These are phyloP conservation scores for Schizochytrium sp. DNA, from an alignment of 108 stramenopile species.

Conservation along the genomic window DNA sequence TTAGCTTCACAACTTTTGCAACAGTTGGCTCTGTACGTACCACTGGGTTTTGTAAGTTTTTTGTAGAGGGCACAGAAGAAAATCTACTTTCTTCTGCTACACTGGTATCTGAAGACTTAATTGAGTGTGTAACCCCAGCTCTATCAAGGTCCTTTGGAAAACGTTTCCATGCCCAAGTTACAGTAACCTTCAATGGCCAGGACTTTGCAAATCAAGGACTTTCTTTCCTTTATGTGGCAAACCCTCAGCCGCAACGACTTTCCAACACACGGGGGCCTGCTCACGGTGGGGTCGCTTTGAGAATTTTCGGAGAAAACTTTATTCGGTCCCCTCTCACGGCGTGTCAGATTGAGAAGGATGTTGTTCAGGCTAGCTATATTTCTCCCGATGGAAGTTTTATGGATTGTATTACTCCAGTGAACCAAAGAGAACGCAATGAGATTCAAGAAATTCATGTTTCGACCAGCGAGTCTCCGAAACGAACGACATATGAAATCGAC, in stretches of 20 bases:
- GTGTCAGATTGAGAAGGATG: conserved; percentile 18
- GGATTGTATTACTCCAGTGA: conserved; percentile 3
- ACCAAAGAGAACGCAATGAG: conserved; percentile 3
- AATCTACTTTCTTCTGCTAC: background rate
- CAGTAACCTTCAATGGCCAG: conserved; percentile 31
- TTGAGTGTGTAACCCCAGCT: background rate
- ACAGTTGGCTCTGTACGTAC: too few species aligned
- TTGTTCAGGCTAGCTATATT: background rate
- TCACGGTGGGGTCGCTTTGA: background rate
- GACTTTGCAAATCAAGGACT: background rate
- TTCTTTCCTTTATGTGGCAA: background rate
- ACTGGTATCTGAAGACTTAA: background rate
- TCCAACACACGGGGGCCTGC: background rate
- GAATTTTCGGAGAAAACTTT: conserved; percentile 27
- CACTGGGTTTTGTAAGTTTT: too few species aligned
- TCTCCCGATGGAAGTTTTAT: conserved; percentile 13
- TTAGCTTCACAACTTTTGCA: conserved; percentile 67
- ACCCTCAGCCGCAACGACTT: background rate
- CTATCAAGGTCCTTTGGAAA: background rate
- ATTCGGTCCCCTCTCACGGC: conserved; percentile 12
- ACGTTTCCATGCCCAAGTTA: background rate
- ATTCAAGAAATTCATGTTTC: background rate
- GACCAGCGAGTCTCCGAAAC: background rate
- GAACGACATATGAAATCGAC: background rate
- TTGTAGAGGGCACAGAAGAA: background rate